Evolutionary conservation across 805 yeast species (phyloP).

Genomic region (Kuraishia capsulata): DNA sequence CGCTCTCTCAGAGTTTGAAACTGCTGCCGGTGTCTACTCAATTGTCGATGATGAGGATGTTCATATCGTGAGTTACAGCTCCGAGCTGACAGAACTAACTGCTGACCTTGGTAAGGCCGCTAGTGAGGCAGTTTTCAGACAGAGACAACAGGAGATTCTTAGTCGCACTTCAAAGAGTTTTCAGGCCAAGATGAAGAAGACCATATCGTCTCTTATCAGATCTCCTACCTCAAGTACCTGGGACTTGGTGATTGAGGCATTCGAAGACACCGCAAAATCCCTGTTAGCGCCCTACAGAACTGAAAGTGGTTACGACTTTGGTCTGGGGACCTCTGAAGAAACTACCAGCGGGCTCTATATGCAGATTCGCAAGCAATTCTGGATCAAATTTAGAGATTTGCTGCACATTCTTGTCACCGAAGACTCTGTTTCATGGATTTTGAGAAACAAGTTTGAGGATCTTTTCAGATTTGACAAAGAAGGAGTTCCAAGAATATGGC

Average conservation of each 20-base stretch:
- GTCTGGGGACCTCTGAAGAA: constrained; percentile 44
- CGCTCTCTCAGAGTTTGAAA: constrained; percentile 17
- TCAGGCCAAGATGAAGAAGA: constrained; percentile 36
- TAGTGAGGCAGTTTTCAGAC: constrained; percentile 25
- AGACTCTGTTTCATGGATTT: constrained; percentile 53
- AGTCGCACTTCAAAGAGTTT: constrained; percentile 37
- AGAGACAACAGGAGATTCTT: constrained; percentile 29
- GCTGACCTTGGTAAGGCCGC: constrained; percentile 18
- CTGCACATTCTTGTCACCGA: constrained; percentile 55
- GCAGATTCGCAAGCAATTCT: constrained; percentile 45
- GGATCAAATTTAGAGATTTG: constrained; percentile 54
- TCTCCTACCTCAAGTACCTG: constrained; percentile 31
- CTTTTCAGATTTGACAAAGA: constrained; percentile 73
- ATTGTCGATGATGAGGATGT: constrained; percentile 17
- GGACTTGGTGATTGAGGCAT: constrained; percentile 45
- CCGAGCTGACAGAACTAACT: constrained; percentile 21
- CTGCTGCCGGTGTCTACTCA: constrained; percentile 18
- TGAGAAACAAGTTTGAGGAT: constrained; percentile 78
- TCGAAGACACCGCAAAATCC: constrained; percentile 24
- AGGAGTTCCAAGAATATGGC: constrained; percentile 79
- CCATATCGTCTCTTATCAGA: constrained; percentile 19
- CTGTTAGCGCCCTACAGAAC: constrained; percentile 20
- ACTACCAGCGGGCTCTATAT: constrained; percentile 30
- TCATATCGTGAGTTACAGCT: constrained; percentile 7
- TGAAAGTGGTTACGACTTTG: constrained; percentile 42